Base-by-base conservation (phyloP, 192 early-diverging fungal genomes). In the Linnemannia zychae region DNA sequence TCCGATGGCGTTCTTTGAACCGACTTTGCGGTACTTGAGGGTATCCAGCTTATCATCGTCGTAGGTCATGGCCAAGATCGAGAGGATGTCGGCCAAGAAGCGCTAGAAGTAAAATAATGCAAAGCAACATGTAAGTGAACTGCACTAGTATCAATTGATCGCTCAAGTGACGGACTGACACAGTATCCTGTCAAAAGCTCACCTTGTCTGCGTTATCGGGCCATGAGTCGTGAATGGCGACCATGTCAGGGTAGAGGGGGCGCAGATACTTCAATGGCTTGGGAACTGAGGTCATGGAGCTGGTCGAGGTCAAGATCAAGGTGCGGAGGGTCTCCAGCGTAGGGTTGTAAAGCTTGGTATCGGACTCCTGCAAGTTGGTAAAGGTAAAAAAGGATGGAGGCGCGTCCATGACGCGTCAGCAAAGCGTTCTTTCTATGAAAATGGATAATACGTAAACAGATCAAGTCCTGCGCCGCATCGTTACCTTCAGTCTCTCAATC, bases 201-300 rank as follows among this genome's bases (percentile, higher is more conserved):
- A 96, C 94, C 93, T 96, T 97, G 88, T 97, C 93, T 82, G 94
- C 91, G 24, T 76, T 87, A 76, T 90, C 78, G 90, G 86, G 75
- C 98, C 98, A 99, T 17, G 81, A 87, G 18, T 93, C 92, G 77
- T 95, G 96, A 34, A 97, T 86, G 18, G 90, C 89, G 50, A 88
- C 84, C 72, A 99, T 79, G 7, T 92, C 90, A 63, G 84, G 80
- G 87, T 98, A 99, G 73, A 97, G 96, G 48, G 93, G 93, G 73
- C 98, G 92, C 71, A 99, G 88, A 78, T 96, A 99, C 89, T 99
- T 99, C 82, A 99, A 92, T 34, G 98, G 98, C 87, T 99, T 99
- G 67, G 99, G 98, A 7, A 99, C 99, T n/a, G 97, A 97, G 11
- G 99, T 99, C 99, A 99, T 99, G 57, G 99, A 99, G 73, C 94